Evolutionary conservation across 257 asterid genomes (phyloP).

Genomic region (Solanum infundibuliforme): DNA sequence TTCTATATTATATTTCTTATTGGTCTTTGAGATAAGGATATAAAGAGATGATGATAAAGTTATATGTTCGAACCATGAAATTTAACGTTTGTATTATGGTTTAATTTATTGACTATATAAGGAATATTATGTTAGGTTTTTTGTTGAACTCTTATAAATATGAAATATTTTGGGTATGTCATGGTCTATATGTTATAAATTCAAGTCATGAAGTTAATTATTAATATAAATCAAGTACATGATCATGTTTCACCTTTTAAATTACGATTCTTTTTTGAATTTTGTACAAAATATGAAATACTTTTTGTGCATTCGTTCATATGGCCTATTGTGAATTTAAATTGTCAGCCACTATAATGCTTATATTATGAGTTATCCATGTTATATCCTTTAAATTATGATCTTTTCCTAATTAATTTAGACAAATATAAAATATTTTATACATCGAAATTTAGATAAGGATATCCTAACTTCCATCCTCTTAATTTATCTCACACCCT

Average conservation of each 20-base stretch:
- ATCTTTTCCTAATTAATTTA: too few species aligned
- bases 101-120: too few species aligned
- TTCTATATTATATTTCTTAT: not conserved
- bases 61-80: not conserved
- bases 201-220: not conserved
- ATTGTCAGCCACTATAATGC: too few species aligned
- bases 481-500: not conserved
- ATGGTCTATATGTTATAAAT: not conserved
- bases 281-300: not conserved
- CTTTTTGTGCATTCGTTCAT: too few species aligned
- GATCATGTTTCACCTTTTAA: not conserved
- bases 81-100: not conserved
- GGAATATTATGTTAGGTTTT: not conserved
- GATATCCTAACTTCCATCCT: too few species aligned
- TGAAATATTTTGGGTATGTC: not conserved
- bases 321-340: too few species aligned
- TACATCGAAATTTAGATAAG: too few species aligned
- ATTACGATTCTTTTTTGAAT: fast-evolving
- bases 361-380: too few species aligned
- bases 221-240: not conserved
- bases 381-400: too few species aligned
- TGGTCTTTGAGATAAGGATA: not conserved
- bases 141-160: not conserved
- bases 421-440: not conserved
- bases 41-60: not conserved